Conservation (phyloP, 164 flowering plant species). For the Vitis riparia region DNA sequence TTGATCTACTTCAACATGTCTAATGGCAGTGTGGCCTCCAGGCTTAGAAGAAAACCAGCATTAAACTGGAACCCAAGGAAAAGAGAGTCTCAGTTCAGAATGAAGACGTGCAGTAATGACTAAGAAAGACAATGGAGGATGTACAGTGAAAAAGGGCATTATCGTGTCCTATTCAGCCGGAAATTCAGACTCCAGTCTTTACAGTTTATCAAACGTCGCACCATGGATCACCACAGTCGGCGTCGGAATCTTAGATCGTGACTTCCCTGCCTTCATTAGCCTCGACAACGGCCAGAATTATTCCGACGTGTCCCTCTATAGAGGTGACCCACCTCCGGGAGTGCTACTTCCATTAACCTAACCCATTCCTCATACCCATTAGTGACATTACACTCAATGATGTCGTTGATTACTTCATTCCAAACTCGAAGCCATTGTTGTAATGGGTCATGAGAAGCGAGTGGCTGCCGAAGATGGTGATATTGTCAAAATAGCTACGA, state of each 20-base stretch:
- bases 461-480: too few relatives aligned
- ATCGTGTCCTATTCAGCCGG: slow-evolving; percentile 67
- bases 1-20: slow-evolving; percentile 90
- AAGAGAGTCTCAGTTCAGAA: slow-evolving; percentile 15
- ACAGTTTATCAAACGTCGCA: slow-evolving; percentile 49
- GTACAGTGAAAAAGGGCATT: slow-evolving; percentile 50
- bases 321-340: slow-evolving; percentile 24
- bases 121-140: too few relatives aligned
- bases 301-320: slow-evolving; percentile 62
- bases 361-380: too few relatives aligned
- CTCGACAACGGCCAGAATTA: slow-evolving; percentile 52
- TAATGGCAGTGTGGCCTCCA: slow-evolving; percentile 86
- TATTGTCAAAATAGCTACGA: too few relatives aligned
- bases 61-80: slow-evolving; percentile 89
- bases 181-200: slow-evolving; percentile 49
- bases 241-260: slow-evolving; percentile 65
- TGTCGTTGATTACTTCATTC: too few relatives aligned
- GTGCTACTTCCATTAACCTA: slow-evolving; percentile 28
- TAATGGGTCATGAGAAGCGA: too few relatives aligned
- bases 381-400: too few relatives aligned
- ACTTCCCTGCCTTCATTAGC: slow-evolving; percentile 55
- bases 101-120: too few relatives aligned
- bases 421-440: too few relatives aligned
- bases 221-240: slow-evolving; percentile 77
- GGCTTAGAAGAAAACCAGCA: slow-evolving; percentile 80